A percentile compares a stretch with the other conserved stretches of the same genome.
phyloP scores from a whole-genome alignment of 2,329 filamentous ascomycete genomes.

The Chaetomiaceae sp. region DNA sequence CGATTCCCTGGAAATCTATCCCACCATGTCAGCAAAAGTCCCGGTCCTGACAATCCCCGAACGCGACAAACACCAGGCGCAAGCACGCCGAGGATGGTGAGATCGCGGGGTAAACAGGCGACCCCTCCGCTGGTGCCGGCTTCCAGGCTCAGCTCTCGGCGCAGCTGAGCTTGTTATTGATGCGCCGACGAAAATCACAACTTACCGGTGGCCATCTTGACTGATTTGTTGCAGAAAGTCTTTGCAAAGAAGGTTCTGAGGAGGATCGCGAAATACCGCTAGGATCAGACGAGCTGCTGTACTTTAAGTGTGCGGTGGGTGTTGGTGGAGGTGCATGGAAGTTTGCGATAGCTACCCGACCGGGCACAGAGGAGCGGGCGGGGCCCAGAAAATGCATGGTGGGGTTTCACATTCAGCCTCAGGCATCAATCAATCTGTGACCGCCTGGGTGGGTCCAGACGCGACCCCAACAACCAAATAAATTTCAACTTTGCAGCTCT shows the following conservation, averaged over 20 bases:
- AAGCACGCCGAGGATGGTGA: not conserved
- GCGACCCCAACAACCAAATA: constrained; percentile 1
- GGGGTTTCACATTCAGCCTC: constrained; percentile 22
- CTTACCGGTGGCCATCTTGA: constrained; percentile 22
- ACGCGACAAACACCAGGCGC: not conserved
- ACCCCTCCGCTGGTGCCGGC: not conserved
- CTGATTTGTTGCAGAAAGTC: not conserved
- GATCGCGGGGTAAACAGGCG: constrained; percentile 20
- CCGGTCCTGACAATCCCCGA: not conserved
- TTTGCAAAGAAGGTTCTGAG: not conserved
- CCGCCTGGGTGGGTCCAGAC: not conserved
- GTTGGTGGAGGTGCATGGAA: constrained; percentile 8
- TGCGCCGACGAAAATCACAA: no score
- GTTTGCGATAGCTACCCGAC: constrained; percentile 18
- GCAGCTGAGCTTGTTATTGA: no score
- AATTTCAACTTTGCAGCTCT: constrained; percentile 4
- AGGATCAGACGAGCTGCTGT: not conserved
- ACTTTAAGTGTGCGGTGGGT: not conserved
- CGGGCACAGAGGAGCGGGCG: not conserved
- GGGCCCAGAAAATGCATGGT: constrained; percentile 14
- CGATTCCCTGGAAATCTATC: constrained; percentile 41
- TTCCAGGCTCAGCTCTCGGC: no score
- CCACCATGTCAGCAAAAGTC: constrained; percentile 21
- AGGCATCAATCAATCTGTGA: constrained; percentile 7
- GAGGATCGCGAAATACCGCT: not conserved